Percentiles rank a stretch among this genome's conserved stretches.
These are phyloP conservation scores for Cryphonectria radicalis DNA, from an alignment of 2,329 filamentous ascomycete genomes.

Conservation along the genomic window DNA sequence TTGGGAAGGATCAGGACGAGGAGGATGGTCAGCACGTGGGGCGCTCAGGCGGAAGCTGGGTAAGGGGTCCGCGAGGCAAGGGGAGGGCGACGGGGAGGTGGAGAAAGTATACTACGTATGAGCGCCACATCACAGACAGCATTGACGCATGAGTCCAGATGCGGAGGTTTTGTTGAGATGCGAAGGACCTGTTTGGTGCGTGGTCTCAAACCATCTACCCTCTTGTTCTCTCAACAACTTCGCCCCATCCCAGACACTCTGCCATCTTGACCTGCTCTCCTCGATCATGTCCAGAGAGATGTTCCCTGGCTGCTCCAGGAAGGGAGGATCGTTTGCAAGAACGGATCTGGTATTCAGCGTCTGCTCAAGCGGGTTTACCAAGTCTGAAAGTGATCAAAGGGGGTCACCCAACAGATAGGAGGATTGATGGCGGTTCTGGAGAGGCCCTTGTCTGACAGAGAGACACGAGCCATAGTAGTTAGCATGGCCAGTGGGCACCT, in stretches of 20 bases:
- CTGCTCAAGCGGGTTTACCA: background rate
- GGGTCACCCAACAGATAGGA: background rate
- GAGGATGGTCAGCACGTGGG: slow-evolving; percentile 6
- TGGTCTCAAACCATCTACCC: background rate
- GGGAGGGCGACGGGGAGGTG: background rate
- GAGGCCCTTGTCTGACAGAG: background rate
- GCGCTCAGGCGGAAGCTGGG: slow-evolving; percentile 14
- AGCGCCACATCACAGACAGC: background rate
- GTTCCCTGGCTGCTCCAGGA: background rate
- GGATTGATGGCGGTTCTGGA: slow-evolving; percentile 6
- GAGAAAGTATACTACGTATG: background rate
- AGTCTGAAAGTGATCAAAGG: background rate
- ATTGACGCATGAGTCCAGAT: background rate
- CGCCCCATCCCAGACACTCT: background rate
- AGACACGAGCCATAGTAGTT: background rate
- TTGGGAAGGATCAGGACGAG: background rate
- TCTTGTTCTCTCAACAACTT: background rate
- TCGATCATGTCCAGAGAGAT: background rate
- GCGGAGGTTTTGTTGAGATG: background rate
- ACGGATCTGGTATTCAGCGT: background rate
- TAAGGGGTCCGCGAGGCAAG: slow-evolving; percentile 13
- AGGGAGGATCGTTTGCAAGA: background rate
- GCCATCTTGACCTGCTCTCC: background rate
- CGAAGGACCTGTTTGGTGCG: background rate
- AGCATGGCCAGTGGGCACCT: background rate